Conservation (phyloP, 768 basidiomycete genomes). For the Rhizopogon vulgaris region DNA sequence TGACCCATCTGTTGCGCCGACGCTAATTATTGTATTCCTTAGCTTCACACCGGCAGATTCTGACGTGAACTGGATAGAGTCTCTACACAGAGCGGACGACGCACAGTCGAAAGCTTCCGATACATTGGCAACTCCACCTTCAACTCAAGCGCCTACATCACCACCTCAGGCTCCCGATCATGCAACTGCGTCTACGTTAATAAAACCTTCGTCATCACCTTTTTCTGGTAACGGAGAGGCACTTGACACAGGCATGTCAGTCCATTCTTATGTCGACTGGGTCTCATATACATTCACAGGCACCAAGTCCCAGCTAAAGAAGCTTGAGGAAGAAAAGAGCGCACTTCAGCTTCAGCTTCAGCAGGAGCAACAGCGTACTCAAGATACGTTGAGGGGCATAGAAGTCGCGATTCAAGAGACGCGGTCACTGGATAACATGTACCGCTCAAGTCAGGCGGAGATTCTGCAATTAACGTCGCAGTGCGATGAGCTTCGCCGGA, state of each 20-base stretch:
- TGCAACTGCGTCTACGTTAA: too few relatives aligned
- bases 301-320: not conserved
- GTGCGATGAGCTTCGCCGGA: constrained; percentile 9
- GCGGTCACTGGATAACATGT: constrained; percentile 14
- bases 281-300: not conserved
- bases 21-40: constrained; percentile 5
- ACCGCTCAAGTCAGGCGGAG: constrained; percentile 8
- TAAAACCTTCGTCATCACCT: too few relatives aligned
- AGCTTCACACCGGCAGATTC: constrained; percentile 42
- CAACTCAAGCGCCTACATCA: constrained; percentile 15
- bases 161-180: constrained; percentile 5
- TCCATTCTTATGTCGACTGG: not conserved
- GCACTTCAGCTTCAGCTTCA: constrained; percentile 18
- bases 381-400: not conserved
- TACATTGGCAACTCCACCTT: constrained; percentile 28
- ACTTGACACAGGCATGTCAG: constrained; percentile 16
- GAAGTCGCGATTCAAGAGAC: constrained; percentile 20
- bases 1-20: constrained; percentile 1
- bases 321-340: constrained; percentile 15
- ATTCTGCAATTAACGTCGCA: constrained; percentile 11
- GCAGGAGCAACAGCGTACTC: constrained; percentile 6
- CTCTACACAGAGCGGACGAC: constrained; percentile 41
- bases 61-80: constrained; percentile 53
- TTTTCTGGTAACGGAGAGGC: not conserved
- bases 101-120: constrained; percentile 20